Base-by-base conservation (phyloP, 1,284 basidiomycete species). In the Irpex sp. region DNA sequence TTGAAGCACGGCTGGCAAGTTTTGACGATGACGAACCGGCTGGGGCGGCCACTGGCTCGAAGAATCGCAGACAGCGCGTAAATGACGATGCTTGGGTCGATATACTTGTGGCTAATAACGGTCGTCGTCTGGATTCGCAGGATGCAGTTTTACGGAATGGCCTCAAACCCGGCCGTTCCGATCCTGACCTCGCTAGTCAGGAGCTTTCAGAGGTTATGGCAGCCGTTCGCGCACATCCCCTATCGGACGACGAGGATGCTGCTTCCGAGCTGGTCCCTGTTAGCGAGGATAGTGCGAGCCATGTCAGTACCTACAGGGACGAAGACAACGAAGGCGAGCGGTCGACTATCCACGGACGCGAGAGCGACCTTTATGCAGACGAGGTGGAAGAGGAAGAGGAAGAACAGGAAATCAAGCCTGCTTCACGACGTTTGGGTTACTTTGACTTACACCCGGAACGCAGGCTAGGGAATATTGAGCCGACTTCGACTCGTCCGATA, bases 41-140 rank as follows among this genome's bases (percentile, higher is more conserved):
- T 6, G 49, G 21, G 49, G 8, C 49, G n/a, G 26, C 13, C 5
- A 15, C 17, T 8, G 31, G 15, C 17, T 69, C 39, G 61, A 84
- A 79, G 77, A 83, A 84, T 63, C 78, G 81, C 62, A 79, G 83
- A 60, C 74, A 85, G 61, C 78, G 82, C 69, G 83, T 82, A n/a
- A 85, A 83, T 66, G 82, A 86, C 63, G 89, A 91, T 70, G 88
- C 88, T 1, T 92, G 90, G 89, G 88, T 92, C 65, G 93, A 95
- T 76, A 94, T 95, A 53, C 78, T 94, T 4, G 90, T 95, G 8
- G 88, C 88, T 51, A 85, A 80, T 55, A 85, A 84, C 63, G 77
- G 75, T 19, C 76, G 88, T 50, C 74, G 88, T 54, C 80, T 92
- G 76, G 81, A 75, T 1, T 80, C 81, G 5, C 89, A 91, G 72